phyloP scores from a whole-genome alignment of 2,329 filamentous ascomycete genomes.

The Pseudogymnoascus verrucosus region DNA sequence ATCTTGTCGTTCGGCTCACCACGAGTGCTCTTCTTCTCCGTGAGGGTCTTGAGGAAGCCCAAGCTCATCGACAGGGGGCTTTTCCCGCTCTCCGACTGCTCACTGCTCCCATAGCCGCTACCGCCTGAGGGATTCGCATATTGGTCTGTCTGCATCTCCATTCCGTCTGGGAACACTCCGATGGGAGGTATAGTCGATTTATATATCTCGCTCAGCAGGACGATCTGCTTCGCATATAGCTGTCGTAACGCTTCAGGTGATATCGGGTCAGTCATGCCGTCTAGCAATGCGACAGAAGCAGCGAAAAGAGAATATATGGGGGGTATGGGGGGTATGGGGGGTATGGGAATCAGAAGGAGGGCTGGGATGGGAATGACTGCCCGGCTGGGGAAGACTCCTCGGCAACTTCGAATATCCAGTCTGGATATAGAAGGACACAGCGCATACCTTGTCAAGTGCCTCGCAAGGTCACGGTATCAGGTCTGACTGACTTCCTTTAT shows the following conservation, averaged over 20 bases:
- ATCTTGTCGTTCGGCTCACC: conserved; percentile 39
- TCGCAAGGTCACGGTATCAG: neutral
- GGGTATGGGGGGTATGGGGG: neutral
- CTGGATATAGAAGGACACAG: neutral
- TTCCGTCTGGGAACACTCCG: neutral
- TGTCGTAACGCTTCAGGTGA: conserved; percentile 1
- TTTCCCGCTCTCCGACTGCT: conserved; percentile 26
- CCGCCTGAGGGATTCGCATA: conserved; percentile 22
- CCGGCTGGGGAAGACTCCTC: neutral
- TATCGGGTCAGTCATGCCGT: conserved; percentile 3
- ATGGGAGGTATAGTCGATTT: neutral
- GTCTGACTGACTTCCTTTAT: conserved; percentile 7
- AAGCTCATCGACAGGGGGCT: conserved; percentile 39
- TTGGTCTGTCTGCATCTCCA: conserved; percentile 19
- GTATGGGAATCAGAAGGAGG: neutral
- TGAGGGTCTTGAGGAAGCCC: conserved; percentile 57
- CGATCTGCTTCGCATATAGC: conserved; percentile 3
- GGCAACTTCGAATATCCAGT: neutral
- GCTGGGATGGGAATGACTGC: neutral
- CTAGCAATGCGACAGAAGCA: neutral
- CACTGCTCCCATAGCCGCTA: conserved; percentile 25
- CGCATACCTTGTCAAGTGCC: conserved; percentile 5
- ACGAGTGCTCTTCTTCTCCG: conserved; percentile 70
- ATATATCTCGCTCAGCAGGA: conserved; percentile 5
- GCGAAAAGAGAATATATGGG: neutral